Base-by-base conservation (phyloP, 192 early-diverging fungal species). In the Borealophlyctis nickersoniae region DNA sequence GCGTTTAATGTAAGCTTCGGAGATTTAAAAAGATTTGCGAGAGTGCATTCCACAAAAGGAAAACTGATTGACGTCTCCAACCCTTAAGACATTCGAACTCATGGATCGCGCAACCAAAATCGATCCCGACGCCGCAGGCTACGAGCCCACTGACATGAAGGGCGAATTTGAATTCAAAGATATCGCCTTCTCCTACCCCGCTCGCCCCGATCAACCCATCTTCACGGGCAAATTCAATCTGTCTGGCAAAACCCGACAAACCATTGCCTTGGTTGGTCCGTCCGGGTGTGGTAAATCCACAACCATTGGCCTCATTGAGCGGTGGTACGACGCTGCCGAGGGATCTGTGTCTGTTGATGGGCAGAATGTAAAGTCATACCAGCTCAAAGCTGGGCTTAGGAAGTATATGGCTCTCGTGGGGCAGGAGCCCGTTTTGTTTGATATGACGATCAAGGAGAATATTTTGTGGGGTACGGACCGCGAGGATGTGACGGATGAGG, bases 381-480 rank as follows among this genome's bases (percentile, higher is more conserved):
- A 87, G 31, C 49, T 92, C 7, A 55, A 63, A 22, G 81, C 86
- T 24, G 93, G 86, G 35, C 75, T 95, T 27, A 84, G 94, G 48
- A 36, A 62, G n/a, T 82, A 84, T 58, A 72, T 93, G 79, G 88
- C 91, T 4, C 69, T 95, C 13, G 94, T 97, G 3, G 87, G 87
- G 26, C 94, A 97, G 69, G 94, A 96, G 76, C 94, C 94, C 2
- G 83, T 91, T 23, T 68, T 96, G 29, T 94, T 95, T 64, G 89
- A 92, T 71, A 75, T 88, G 69, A 80, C 86, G 23, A 89, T 96
- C 60, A 79, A 79, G 23, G 93, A 94, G 23, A 97, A 97, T 78
- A 92, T 97, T 50, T 79, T 77, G 7, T 92, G 29, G 24, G 63
- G 69, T 1, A 81, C 84, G 5, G 32, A 65, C 49, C 22, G 34